Evolutionary conservation across 352 stramenopile species (phyloP).

Genomic region (Pythium folliculosum): DNA sequence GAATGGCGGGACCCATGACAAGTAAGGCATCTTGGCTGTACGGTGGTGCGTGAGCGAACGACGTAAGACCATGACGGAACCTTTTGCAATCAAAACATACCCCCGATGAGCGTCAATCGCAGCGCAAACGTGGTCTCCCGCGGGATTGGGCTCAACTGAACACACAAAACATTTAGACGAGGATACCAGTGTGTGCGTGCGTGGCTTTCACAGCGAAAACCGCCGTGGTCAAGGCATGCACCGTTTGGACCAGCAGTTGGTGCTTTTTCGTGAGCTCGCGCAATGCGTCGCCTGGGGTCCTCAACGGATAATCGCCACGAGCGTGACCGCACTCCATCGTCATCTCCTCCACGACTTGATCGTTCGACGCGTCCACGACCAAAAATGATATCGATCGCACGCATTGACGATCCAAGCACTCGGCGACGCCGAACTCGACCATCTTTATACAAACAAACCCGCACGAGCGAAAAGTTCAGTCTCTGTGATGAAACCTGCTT

Average conservation of each 20-base stretch:
- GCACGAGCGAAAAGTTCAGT: too few relatives aligned
- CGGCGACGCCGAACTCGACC: conserved; percentile 31
- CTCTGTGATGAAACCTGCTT: too few relatives aligned
- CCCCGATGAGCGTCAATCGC: conserved; percentile 21
- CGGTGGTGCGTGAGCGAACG: not conserved
- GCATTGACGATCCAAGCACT: conserved; percentile 32
- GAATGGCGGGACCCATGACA: conserved; percentile 28
- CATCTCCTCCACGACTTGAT: conserved; percentile 24
- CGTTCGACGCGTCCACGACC: conserved; percentile 11
- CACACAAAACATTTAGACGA: not conserved
- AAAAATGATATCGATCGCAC: conserved; percentile 19
- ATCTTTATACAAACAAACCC: conserved; percentile 14
- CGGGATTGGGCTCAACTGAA: conserved; percentile 23
- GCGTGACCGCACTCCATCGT: conserved; percentile 9
- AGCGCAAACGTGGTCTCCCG: conserved; percentile 16
- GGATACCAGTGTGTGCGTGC: not conserved
- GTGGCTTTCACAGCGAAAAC: not conserved
- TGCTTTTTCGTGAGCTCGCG: conserved; percentile 27
- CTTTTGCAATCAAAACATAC: too few relatives aligned
- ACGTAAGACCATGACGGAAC: not conserved
- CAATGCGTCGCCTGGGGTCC: conserved; percentile 15
- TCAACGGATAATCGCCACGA: conserved; percentile 4
- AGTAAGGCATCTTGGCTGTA: conserved; percentile 25
- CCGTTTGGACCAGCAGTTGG: conserved; percentile 33
- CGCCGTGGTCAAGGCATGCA: not conserved